Percentiles rank a stretch among this genome's conserved stretches.
Evolutionary conservation across 805 yeast genomes (phyloP).

Genomic region (Pichia nanzhaoensis): DNA sequence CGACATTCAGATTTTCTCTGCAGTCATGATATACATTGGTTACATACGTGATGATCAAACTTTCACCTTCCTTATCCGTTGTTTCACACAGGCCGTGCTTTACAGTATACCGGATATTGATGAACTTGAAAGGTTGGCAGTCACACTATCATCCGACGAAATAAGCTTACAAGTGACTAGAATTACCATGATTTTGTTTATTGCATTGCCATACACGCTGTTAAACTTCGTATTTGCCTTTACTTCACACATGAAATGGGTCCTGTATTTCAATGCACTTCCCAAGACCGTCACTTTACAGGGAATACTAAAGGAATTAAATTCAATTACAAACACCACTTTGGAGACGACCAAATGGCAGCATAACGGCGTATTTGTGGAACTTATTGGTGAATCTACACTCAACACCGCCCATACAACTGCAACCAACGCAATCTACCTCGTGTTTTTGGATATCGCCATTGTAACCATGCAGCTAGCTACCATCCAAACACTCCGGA

Average conservation of each 20-base stretch:
- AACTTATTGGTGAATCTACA: constrained; percentile 25
- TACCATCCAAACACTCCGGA: not conserved
- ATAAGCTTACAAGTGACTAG: not conserved
- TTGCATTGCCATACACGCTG: constrained; percentile 1
- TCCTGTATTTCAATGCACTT: no score
- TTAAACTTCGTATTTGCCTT: not conserved
- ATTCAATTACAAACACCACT: not conserved
- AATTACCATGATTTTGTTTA: not conserved
- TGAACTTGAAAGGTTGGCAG: not conserved
- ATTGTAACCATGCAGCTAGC: constrained; percentile 8
- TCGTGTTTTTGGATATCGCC: constrained; percentile 18
- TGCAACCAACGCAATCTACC: constrained; percentile 5
- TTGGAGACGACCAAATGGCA: constrained; percentile 2
- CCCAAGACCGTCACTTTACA: no score
- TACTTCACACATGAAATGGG: not conserved
- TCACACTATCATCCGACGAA: not conserved
- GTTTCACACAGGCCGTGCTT: not conserved
- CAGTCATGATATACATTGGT: constrained; percentile 2
- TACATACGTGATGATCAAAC: constrained; percentile 2
- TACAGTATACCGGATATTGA: constrained; percentile 6
- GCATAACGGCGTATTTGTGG: constrained; percentile 19
- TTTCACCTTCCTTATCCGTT: not conserved
- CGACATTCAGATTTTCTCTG: not conserved
- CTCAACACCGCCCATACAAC: not conserved
- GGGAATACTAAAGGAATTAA: not conserved